Evolutionary conservation across 371 early-diverging fungal species (phyloP), one percentile per base, ranked within the genome.

Genomic region (Apophysomyces variabilis): DNA sequence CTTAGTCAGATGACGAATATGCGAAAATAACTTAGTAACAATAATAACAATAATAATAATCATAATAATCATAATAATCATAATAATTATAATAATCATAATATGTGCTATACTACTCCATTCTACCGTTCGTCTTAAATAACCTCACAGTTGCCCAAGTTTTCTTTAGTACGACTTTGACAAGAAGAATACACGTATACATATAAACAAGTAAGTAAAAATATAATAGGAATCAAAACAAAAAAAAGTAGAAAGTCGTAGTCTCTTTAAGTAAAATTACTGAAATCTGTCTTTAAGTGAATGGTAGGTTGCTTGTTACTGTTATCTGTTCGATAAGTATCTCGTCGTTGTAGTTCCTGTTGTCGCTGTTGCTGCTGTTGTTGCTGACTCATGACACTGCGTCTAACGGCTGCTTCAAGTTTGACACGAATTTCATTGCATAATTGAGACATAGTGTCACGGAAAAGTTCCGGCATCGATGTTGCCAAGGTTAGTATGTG

Each of bases 271-370:
- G 54, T 26, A 21, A 50, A 50, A 36, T 60, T 38, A 38, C 50
- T 56, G 11, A 54, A 87, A 63, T 83, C 85, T 57, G 69, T 85
- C 64, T 83, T 85, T n/a, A 85, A 67, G 11, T 74, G 73, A 61
- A 85, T 85, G 0, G 83, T 83, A 32, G 85, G 84, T 38, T 82
- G 79, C 14, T 78, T 79, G 38, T 62, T 67, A 54, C 73, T 74
- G 57, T 76, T 72, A 41, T 38, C 61, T 43, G 13, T 57, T 60
- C 43, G 56, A 32, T 60, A 47, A 35, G 50, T 63, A 47, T 65
- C 74, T 37, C 58, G 64, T 39, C 54, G 65, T 56, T 72, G 70
- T 11, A 69, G 75, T 45, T 74, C 76, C n/a, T 68, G 67, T 37
- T 80, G 72, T 8, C 72, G 72, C 37, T 73, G 66, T 64, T 76